Base-by-base conservation (phyloP, 495 filamentous ascomycete species). In the Zalerion maritima region DNA sequence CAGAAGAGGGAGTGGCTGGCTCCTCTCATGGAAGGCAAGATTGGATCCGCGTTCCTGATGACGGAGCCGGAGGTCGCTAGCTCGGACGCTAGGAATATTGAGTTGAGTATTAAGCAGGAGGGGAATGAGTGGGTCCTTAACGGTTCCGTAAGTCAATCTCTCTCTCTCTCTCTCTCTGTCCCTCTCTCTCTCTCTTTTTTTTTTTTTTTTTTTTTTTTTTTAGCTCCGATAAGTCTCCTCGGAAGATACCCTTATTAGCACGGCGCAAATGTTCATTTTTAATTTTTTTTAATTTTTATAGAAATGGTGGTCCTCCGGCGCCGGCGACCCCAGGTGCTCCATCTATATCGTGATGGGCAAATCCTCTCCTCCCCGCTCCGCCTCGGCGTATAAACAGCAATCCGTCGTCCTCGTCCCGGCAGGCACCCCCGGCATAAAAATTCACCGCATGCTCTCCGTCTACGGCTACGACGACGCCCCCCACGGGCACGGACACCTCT, bases 291-390 rank as follows among this genome's bases (percentile, higher is more conserved):
- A 21, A 13, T 13, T 8, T 0, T 9, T 2, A 12, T 39, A 81
- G 76, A 94, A 94, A 81, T 94, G 85, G 85, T 94, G 85, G 85
- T 84, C 76, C 37, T 84, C 77, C 34, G 85, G 85, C 31, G 85
- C 85, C 14, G 85, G 85, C 24, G 85, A 94, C 49, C 82, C 83
- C 31, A 69, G 85, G 41, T 94, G 85, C 62, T 72, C 75, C 49
- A 52, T 93, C 38, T 94, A 93, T 55, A 70, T 94, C 15, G 81
- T 91, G 28, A 89, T 94, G 81, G 85, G 80, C 45, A 92, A 93
- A 59, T 69, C 68, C 8, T 73, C 83, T 43, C n/a, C n/a, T n/a
- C 55, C 82, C 20, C 44, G 58, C 30, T 72, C 87, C 57, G 62
- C 60, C 28, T 73, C 87, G 49, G 54, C 71, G 13, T 91, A 91